These are phyloP conservation scores for Flaveria bidentis DNA, from an alignment of 129 eudicot genomes.

Conservation along the genomic window DNA sequence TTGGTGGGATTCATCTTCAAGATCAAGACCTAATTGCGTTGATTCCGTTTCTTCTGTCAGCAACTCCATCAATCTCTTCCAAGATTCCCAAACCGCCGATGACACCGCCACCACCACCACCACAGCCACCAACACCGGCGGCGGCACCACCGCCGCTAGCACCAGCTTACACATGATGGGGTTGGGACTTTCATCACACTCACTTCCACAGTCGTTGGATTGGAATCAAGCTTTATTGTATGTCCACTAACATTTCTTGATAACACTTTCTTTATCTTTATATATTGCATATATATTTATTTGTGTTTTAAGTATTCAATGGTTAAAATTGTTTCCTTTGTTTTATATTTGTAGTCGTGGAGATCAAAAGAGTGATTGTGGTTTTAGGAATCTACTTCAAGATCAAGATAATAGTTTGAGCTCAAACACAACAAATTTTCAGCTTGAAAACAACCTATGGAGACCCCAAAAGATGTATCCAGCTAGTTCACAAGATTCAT, in stretches of 20 bases:
- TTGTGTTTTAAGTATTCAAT: background rate
- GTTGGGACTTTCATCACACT: conserved; percentile 69
- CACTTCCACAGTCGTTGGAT: conserved; percentile 50
- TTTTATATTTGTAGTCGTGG: conserved; percentile 40
- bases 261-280: conserved; percentile 31
- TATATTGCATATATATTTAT: background rate
- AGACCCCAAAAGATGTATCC: conserved; percentile 47
- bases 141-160: conserved; percentile 13
- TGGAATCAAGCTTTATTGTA: conserved; percentile 83
- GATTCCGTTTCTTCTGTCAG: conserved; percentile 46
- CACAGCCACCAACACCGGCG: conserved; percentile 16
- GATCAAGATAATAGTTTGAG: conserved; percentile 54
- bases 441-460: conserved; percentile 54
- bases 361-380: conserved; percentile 56
- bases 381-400: conserved; percentile 63
- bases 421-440: conserved; percentile 45
- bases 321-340: background rate
- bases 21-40: conserved; percentile 39
- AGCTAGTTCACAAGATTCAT: conserved; percentile 43
- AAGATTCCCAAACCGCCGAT: conserved; percentile 25
- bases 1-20: conserved; percentile 79
- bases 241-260: conserved; percentile 37
- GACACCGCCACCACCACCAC: conserved; percentile 5
- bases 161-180: conserved; percentile 69
- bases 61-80: conserved; percentile 42